Base-by-base conservation (phyloP, 2,329 filamentous ascomycete genomes). In the Aspergillus fumigatiaffinis region DNA sequence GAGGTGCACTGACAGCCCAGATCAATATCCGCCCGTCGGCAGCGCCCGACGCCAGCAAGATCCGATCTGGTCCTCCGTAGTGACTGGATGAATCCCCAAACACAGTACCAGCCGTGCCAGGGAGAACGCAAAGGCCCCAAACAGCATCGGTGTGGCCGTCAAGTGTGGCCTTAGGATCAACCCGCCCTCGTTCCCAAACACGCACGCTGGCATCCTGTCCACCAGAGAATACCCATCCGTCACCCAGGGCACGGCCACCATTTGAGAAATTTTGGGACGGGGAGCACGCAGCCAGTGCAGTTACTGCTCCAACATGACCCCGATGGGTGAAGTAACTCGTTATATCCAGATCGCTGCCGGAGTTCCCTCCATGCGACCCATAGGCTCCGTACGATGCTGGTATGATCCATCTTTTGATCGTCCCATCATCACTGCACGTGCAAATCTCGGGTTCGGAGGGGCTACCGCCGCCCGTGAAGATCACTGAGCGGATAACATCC, bases 181-280 rank as follows among this genome's bases (percentile, higher is more conserved):
- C 91, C 50, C 93, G 83, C 28, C 93, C 93, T 52, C 92, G 86
- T 74, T 99, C 93, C 94, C 94, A 99, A 0, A 99, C 92, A 29
- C 92, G 86, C 41, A 99, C 87, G 6, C 91, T 96, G 20, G 90
- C 87, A 74, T 99, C 94, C 72, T 97, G 92, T 3, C 94, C 94
- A 59, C 94, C 94, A 4, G 93, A 97, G 75, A 99, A 99, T 63
- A 99, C 92, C 94, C 94, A 99, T 28, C 94, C 94, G 66, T 97
- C 94, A 32, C 93, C 93, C 66, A 89, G 86, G 7, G 90, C 91
- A 61, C 92, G 86, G 6, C 92, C 92, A 38, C 92, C 91, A 20
- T 91, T 95, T 7, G 91, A 89, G 71, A 97, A 96, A 69, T 90
- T 94, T 26, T 90, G 90, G 1, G 91, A 88, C 2, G 91, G 87